Evolutionary conservation across 2,329 filamentous ascomycete genomes (phyloP), one percentile per base, ranked within the genome.

Genomic region (Penicillium vulpinum): DNA sequence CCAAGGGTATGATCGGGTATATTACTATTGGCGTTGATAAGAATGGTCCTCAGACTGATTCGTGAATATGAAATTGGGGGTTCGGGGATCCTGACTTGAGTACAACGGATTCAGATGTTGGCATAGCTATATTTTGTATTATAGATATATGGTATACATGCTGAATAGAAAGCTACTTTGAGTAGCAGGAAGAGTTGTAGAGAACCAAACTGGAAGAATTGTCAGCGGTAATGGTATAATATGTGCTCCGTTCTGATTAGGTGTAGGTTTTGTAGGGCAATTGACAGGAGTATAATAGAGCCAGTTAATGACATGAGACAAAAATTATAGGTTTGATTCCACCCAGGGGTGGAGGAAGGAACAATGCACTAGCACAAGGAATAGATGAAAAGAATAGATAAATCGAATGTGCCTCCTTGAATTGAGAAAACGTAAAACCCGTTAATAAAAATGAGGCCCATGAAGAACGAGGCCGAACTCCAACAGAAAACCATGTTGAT

Each of bases 1-100:
- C 61, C 22, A 76, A 75, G 24, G 73, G 1, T n/a, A 66, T 75
- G 62, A 63, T 75, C 36, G 71, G 69, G 2, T 76, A 76, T 38
- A 67, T 75, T 26, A 76, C 71, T 2, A 64, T 75, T n/a, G 71
- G 70, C n/a, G 67, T 73, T 18, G 67, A 74, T 47, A 64, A 66
- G 10, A 46, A n/a, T 36, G 35, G 5, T 18, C 4, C 4, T 18
- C 4, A 18, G 9, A 11, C 35, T 38, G 35, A 38, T 18, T 38
- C 16, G 4, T 18, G 35, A 38, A 38, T 9, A 36, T 38, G 35
- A 31, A 8, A 31, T 2, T 31, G 9, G 29, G 10, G 2, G n/a
- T 31, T 31, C 29, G 29, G 29, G 29, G 5, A 31, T 31, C 9
- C 9, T 31, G 2, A 8, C 8, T 31, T 18, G 35, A 38, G 10